Percentiles rank a stretch among this genome's conserved stretches.
phyloP scores from a whole-genome alignment of 805 yeast genomes.

The Spathaspora hagerdaliae region DNA sequence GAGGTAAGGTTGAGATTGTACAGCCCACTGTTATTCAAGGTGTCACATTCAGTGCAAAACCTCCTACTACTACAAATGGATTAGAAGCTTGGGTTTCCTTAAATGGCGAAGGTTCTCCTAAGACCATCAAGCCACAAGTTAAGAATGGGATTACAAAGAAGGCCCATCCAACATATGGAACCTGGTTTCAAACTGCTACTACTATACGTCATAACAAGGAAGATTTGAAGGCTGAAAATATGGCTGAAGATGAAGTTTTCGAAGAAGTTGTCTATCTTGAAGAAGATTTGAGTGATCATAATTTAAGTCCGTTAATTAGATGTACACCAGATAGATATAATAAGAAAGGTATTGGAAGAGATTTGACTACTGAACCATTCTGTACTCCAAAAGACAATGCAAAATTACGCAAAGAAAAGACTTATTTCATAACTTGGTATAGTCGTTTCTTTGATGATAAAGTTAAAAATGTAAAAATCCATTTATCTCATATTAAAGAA shows the following conservation, averaged over 20 bases:
- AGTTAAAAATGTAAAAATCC: constrained; percentile 61
- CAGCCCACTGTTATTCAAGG: constrained; percentile 62
- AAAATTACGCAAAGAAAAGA: constrained; percentile 52
- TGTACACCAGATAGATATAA: constrained; percentile 78
- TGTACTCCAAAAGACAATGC: constrained; percentile 72
- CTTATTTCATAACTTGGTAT: constrained; percentile 82
- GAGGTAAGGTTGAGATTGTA: constrained; percentile 54
- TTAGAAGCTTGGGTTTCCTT: constrained; percentile 79
- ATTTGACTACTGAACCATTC: constrained; percentile 66
- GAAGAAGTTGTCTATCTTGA: constrained; percentile 53
- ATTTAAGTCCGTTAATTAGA: constrained; percentile 73
- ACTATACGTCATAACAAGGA: constrained; percentile 55
- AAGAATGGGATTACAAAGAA: constrained; percentile 69
- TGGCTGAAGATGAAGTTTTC: constrained; percentile 56
- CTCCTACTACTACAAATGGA: constrained; percentile 66
- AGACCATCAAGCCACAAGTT: constrained; percentile 70
- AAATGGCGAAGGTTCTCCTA: constrained; percentile 73
- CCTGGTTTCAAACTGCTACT: constrained; percentile 70
- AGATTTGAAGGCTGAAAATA: constrained; percentile 67
- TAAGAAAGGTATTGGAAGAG: constrained; percentile 59
- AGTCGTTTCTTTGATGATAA: constrained; percentile 55
- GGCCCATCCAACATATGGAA: constrained; percentile 66
- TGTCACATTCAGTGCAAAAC: constrained; percentile 61
- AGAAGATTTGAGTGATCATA: constrained; percentile 72
- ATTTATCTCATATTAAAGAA: constrained; percentile 63